Evolutionary conservation across 2,329 filamentous ascomycete species (phyloP), one percentile per base, ranked within the genome.

Genomic region (Emericellopsis cladophorae): DNA sequence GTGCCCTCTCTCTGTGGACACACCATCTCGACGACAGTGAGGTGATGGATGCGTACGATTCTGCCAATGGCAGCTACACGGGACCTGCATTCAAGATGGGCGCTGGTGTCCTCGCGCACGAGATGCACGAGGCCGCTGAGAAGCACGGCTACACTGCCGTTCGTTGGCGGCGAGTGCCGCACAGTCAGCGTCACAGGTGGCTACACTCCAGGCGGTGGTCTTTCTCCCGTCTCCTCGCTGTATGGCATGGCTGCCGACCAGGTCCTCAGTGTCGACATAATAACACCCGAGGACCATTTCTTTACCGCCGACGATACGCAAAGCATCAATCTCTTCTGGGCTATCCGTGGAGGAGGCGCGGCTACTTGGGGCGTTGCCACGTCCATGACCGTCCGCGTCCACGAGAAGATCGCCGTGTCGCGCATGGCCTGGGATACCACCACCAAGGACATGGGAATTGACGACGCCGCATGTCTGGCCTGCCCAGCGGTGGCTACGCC

Each of bases 1-100:
- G 77, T 2, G 64, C 70, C 0, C 53, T 79, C 4, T 63, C 66
- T 4, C 59, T 79, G 39, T 79, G 76, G 66, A 77, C 67, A 8
- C 73, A 77, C 43, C 55, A 65, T 44, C 64, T 79, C 41, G 68
- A 74, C 49, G 56, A 64, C 18, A 52, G 55, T 24, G 37, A 55
- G 38, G 40, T 52, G 22, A 40, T 54, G 23, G 24, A 49, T 12
- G 44, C 48, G 35, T 53, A 51, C 42, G 45, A 50, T 31, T 41
- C 40, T 24, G 40, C 18, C 18, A 5, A 21, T 21, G 18, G 37
- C 16, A 41, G 47, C 35, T 61, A 70, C 51, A 49, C 47, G 4
- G 71, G 72, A 1, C 56, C 64, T 2, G 74, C 72, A 1, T 62
- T 77, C 47, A 76, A 72, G 51, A 57, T 74, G 15, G 73, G 71